phyloP scores from a whole-genome alignment of 2,329 filamentous ascomycete species.

The Pleomassaria siparia region DNA sequence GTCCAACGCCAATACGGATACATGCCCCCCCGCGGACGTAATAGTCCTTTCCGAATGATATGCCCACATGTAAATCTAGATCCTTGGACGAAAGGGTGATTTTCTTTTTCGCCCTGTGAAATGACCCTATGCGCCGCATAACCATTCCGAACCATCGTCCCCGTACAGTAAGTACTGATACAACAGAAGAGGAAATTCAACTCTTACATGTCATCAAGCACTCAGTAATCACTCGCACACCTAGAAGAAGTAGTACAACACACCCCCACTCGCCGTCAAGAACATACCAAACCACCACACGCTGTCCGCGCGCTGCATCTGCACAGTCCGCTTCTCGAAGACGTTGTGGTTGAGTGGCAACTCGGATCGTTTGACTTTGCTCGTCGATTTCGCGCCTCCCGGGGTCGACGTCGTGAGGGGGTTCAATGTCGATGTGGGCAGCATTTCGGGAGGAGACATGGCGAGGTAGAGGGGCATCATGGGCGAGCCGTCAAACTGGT shows the following conservation, averaged over 20 bases:
- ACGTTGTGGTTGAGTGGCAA: slow-evolving; percentile 46
- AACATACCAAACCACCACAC: slow-evolving; percentile 55
- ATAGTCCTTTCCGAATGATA: neutral
- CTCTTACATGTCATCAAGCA: no score
- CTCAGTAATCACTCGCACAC: no score
- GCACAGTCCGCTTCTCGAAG: slow-evolving; percentile 36
- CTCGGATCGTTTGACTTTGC: slow-evolving; percentile 40
- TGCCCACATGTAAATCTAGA: neutral
- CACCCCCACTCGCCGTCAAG: slow-evolving; percentile 50
- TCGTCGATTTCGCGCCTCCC: slow-evolving; percentile 35
- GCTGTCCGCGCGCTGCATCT: slow-evolving; percentile 43
- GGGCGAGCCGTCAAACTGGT: slow-evolving; percentile 63
- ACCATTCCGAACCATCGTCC: neutral
- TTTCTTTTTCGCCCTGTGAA: no score
- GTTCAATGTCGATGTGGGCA: slow-evolving; percentile 68
- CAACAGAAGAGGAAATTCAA: no score
- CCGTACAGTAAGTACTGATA: neutral
- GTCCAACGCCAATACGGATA: neutral
- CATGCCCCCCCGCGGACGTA: neutral
- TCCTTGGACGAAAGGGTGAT: no score
- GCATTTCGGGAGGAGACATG: slow-evolving; percentile 66
- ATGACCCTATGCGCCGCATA: no score
- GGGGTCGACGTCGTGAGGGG: slow-evolving; percentile 47
- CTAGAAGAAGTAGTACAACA: slow-evolving; percentile 51
- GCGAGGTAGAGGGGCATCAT: slow-evolving; percentile 69